A percentile compares a stretch with the other conserved stretches of the same genome.
Conservation (phyloP, 106 monocot species). For the Allium fistulosum region DNA sequence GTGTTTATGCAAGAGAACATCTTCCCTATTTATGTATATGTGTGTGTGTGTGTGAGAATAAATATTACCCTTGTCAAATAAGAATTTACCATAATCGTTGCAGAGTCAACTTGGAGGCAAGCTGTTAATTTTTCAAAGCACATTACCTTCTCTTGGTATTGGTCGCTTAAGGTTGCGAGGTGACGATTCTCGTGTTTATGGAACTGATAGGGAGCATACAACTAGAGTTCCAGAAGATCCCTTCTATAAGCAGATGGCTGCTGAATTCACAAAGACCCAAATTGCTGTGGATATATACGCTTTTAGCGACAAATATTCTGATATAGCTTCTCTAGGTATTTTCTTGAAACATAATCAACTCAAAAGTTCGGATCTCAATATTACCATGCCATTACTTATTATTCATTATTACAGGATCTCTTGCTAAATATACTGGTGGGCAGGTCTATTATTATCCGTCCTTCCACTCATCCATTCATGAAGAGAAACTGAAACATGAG, state of each 20-base stretch:
- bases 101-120: constrained; percentile 98
- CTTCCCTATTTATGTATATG: background rate
- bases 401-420: constrained; percentile 42
- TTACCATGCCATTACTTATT: background rate
- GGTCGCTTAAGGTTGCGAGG: constrained; percentile 86
- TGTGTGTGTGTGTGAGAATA: too few species aligned
- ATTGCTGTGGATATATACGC: constrained; percentile 80
- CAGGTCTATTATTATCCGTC: constrained; percentile 96
- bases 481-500: constrained; percentile 73
- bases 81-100: background rate
- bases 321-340: constrained; percentile 91
- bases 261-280: constrained; percentile 91
- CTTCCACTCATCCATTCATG: constrained; percentile 48
- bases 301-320: constrained; percentile 73
- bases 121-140: constrained; percentile 74
- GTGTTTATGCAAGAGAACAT: background rate
- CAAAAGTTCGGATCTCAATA: background rate
- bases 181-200: constrained; percentile 86
- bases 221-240: constrained; percentile 85
- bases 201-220: constrained; percentile 85
- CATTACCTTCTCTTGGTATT: constrained; percentile 87
- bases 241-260: constrained; percentile 99
- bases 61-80: background rate
- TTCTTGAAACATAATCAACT: background rate
- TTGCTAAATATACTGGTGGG: constrained; percentile 93